phyloP scores from a whole-genome alignment of 108 stramenopile genomes.

The Stephanodiscus triporus region DNA sequence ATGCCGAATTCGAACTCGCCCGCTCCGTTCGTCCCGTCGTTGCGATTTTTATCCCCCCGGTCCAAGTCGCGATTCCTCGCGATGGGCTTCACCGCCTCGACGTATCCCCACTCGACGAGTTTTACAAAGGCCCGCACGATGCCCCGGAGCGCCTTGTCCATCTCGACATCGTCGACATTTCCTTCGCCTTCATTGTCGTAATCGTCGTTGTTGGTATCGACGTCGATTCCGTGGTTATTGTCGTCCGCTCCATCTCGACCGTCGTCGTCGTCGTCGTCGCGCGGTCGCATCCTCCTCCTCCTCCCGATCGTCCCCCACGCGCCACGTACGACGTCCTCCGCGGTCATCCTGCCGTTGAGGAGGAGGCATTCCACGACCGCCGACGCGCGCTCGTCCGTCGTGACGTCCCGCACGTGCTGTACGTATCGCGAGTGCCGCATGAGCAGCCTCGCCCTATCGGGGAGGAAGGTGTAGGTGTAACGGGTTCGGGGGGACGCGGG shows the following conservation, averaged over 20 bases:
- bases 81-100: constrained; percentile 59
- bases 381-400: constrained; percentile 67
- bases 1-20: constrained; percentile 53
- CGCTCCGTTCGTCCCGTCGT: constrained; percentile 52
- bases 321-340: constrained; percentile 57
- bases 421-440: constrained; percentile 72
- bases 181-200: no score
- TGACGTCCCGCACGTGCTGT: constrained; percentile 52
- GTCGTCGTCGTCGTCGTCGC: constrained; percentile 16
- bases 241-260: constrained; percentile 4
- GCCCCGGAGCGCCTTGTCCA: constrained; percentile 30
- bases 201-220: constrained; percentile 2
- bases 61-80: constrained; percentile 20
- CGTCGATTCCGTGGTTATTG: neutral
- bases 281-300: constrained; percentile 1
- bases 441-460: constrained; percentile 59
- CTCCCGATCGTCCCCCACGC: constrained; percentile 49
- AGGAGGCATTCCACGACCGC: constrained; percentile 65
- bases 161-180: constrained; percentile 8
- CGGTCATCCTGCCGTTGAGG: constrained; percentile 64
- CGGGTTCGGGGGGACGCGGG: constrained; percentile 29
- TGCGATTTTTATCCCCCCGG: constrained; percentile 19
- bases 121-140: constrained; percentile 59
- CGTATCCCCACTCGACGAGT: constrained; percentile 62
- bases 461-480: constrained; percentile 61